Evolutionary conservation across 192 early-diverging fungal species (phyloP).

Genomic region (Backusella tuberculispora): DNA sequence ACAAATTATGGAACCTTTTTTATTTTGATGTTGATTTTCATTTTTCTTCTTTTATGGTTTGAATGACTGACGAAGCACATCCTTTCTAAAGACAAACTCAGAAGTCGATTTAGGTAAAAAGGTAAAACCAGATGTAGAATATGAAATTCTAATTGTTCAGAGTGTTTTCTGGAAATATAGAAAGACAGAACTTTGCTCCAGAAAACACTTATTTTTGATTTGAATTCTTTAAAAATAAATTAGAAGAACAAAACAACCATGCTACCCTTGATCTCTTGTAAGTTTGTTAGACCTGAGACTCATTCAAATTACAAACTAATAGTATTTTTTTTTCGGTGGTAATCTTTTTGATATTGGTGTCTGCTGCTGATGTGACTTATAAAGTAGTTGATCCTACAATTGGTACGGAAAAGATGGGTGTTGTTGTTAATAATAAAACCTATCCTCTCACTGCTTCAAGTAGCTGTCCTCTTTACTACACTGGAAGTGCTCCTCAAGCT

Average conservation of each 20-base stretch:
- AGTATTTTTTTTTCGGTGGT: neutral
- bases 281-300: neutral
- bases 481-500: constrained; percentile 9
- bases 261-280: neutral
- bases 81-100: neutral
- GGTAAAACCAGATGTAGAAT: neutral
- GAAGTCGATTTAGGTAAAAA: neutral
- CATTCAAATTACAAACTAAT: neutral
- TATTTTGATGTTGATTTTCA: neutral
- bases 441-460: neutral
- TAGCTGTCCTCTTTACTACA: neutral
- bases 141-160: neutral
- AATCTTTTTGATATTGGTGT: neutral
- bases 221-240: neutral
- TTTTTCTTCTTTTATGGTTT: neutral
- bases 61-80: neutral
- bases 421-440: neutral
- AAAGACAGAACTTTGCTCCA: neutral
- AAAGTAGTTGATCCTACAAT: neutral
- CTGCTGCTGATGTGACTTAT: constrained; percentile 2
- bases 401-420: constrained; percentile 3
- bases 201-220: neutral
- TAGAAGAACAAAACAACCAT: neutral
- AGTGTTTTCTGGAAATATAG: neutral
- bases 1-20: no score